Evolutionary conservation across 805 yeast genomes (phyloP).

Genomic region (Cyberlindnera maritima): DNA sequence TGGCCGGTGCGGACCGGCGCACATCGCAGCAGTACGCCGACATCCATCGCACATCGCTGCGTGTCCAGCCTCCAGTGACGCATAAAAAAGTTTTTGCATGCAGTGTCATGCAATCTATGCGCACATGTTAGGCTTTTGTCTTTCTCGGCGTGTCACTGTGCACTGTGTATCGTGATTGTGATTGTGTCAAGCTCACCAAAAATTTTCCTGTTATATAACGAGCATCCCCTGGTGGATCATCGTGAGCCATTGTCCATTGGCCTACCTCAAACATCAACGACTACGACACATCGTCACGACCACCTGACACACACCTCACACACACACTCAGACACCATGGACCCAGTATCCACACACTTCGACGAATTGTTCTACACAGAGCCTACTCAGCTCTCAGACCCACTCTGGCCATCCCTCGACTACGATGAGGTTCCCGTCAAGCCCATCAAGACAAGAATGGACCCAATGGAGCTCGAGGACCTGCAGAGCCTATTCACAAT

Average conservation of each 20-base stretch:
- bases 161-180: conserved; percentile 14
- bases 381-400: not conserved
- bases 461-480: conserved; percentile 1
- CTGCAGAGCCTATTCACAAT: conserved; percentile 5
- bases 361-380: not conserved
- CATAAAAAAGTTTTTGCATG: conserved; percentile 2
- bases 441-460: not conserved
- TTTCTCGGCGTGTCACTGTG: conserved; percentile 6
- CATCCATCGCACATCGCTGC: not conserved
- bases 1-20: not conserved
- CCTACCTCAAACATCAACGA: not conserved
- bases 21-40: too few species aligned
- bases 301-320: not conserved
- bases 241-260: not conserved
- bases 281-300: not conserved
- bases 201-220: not conserved
- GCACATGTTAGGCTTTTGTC: conserved; percentile 6
- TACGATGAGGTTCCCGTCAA: not conserved
- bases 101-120: not conserved
- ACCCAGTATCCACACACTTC: not conserved
- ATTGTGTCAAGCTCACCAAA: conserved; percentile 6
- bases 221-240: not conserved
- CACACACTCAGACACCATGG: not conserved
- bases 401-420: not conserved
- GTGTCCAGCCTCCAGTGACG: not conserved